Base-by-base conservation (phyloP, 495 filamentous ascomycete genomes). In the Darksidea phi region DNA sequence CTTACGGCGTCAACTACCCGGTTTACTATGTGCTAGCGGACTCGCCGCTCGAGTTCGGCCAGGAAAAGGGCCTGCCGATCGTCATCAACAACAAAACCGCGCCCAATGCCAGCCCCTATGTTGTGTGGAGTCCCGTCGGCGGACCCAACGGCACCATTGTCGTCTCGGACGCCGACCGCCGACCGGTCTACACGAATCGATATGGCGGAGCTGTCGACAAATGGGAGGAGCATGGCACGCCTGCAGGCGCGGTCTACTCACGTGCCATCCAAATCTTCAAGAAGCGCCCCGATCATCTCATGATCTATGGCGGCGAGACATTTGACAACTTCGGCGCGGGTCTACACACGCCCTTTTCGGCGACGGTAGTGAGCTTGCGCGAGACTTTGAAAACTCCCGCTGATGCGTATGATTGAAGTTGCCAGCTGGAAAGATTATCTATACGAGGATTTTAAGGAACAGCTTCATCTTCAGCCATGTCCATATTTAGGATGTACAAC, bases 21-120 rank as follows among this genome's bases (percentile, higher is more conserved):
- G 74, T 87, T 7, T 84, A 86, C 76, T 82, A 78, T 71, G 76
- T 75, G 47, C 64, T 82, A 37, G 74, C 78, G 23, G 69, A 74
- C 24, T 70, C 76, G 47, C 85, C 86, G 0, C 76, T 81, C 24
- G 59, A 75, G 10, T 83, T 88, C 64, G 66, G 71, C 64, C 58
- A 66, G 25, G 74, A 73, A 3, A 58, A 70, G 23, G 76, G 72
- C 20, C 70, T 73, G 25, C 72, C 71, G 13, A 73, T 84, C 23
- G 67, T 74, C 8, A 75, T 73, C n/a, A 74, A 72, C 11, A 77
- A 77, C 54, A 77, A 76, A 7, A 74, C 72, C 0, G 58, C 77
- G 49, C 84, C 84, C 0, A 79, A 74, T 10, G 75, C 76, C 18
- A 61, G 57, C 10, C 72, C 72, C 1, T 73, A 73, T 55, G 64